Evolutionary conservation across 2,329 filamentous ascomycete species (phyloP), one percentile per base, ranked within the genome.

Genomic region (Apiospora arundinis): DNA sequence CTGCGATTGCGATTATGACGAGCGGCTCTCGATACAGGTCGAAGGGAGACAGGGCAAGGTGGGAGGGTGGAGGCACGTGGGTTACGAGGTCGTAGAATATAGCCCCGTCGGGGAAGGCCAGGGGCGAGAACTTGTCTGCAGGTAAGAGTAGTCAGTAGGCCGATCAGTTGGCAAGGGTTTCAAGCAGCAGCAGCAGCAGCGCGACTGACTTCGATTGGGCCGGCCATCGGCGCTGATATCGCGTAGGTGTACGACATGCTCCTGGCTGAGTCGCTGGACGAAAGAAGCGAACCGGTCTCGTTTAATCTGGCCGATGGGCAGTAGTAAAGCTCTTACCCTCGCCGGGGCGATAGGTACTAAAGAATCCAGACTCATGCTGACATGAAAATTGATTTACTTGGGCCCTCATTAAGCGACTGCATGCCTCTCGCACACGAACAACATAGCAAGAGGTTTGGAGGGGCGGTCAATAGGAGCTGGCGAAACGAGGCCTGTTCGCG

Each of bases 331-430:
- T 85, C 93, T 93, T 80, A 98, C 91, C 88, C 93, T 93, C 85
- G 95, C 95, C 81, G 95, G 95, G 83, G 95, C 93, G 85, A 95
- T 91, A 83, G 95, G 95, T 81, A 95, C 93, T 82, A 97, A 90
- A 82, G 93, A 92, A 86, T 98, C 95, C 84, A 93, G 88, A 85
- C 90, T 92, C 95, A 97, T 97, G 80, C 84, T 92, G 87, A 82
- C 84, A 87, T 85, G 80, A 81, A 82, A 74, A 69, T 77, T 69
- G 45, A 9, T 42, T 25, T 25, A 42, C 21, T 69, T 32, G n/a
- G 28, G 45, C 45, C 67, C 32, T 69, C 48, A 52, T 69, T 21
- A 56, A 52, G 46, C 67, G 67, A 56, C 67, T 69, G 46, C 67
- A 69, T 69, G 67, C 67, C 45, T 69, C 28, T 28, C 66, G n/a